Percentiles rank a stretch among this genome's conserved stretches.
Evolutionary conservation across 305 asterid genomes (phyloP).

Genomic region (Nicotiana rustica): DNA sequence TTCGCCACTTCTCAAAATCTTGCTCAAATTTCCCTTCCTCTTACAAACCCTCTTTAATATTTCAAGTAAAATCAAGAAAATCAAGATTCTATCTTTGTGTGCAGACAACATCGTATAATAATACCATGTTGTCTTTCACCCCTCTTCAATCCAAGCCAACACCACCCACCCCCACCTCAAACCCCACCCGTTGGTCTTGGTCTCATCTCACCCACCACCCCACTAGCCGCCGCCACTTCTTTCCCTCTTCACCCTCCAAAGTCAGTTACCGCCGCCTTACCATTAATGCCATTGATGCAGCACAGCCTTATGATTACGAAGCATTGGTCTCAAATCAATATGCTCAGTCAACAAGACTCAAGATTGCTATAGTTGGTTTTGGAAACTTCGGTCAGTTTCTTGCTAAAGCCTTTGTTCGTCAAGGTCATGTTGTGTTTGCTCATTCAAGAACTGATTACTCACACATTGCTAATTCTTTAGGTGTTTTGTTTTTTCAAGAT

Average conservation of each 20-base stretch:
- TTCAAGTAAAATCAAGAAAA: not conserved
- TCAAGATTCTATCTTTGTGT: not conserved
- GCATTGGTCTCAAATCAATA: constrained; percentile 54
- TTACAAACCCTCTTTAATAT: not conserved
- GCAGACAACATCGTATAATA: not conserved
- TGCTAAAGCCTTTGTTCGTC: constrained; percentile 75
- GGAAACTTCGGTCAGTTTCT: constrained; percentile 90
- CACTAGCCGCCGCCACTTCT: constrained; percentile 31
- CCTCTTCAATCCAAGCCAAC: constrained; percentile 41
- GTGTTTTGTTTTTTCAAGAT: constrained; percentile 68
- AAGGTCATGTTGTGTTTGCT: constrained; percentile 71
- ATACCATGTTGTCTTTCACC: constrained; percentile 52
- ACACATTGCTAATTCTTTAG: constrained; percentile 56
- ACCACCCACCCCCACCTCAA: constrained; percentile 32
- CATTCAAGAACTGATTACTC: constrained; percentile 68
- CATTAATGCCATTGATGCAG: constrained; percentile 70
- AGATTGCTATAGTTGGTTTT: constrained; percentile 78
- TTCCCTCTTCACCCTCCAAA: constrained; percentile 39
- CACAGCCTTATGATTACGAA: constrained; percentile 76
- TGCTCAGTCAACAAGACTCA: constrained; percentile 63
- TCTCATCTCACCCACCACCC: constrained; percentile 3
- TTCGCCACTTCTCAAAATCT: not conserved
- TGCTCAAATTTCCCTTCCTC: not conserved
- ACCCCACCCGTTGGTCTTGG: constrained; percentile 15
- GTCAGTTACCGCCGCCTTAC: constrained; percentile 37